Evolutionary conservation across 768 basidiomycete genomes (phyloP), one percentile per base, ranked within the genome.

Genomic region (Rubroboletus satanas): DNA sequence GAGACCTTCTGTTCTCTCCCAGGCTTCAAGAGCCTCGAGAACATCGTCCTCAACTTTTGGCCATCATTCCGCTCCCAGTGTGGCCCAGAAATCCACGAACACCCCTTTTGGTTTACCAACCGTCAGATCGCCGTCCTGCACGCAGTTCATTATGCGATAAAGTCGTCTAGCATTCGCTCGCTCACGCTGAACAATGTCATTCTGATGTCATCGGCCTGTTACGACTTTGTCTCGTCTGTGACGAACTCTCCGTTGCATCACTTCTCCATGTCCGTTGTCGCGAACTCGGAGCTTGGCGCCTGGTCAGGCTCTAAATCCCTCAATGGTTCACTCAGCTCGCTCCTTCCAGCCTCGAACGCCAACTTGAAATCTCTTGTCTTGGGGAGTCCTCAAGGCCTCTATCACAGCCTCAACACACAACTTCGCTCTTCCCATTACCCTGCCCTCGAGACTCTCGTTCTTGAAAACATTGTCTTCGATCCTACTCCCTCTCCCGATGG

Each of bases 221-320:
- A 72, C 14, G 66, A 68, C 47, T 72, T 70, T 41, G 64, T 68
- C 11, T 50, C 56, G 2, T 52, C 68, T 7, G 45, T 70, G 45
- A 50, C 47, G 0, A 54, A 72, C 37, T 62, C 70, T 4, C 62
- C 69, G 17, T 23, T 70, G 10, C 63, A 68, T 0, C 66, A 72
- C 47, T 58, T 70, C 9, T 72, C 69, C 35, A 60, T 70, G 46
- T 61, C 68, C 12, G 55, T 70, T 31, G 61, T 72, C 31, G 59
- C 68, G n/a, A 70, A 70, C 58, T 65, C 64, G 15, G 70, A 68
- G 37, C 56, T 72, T 17, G 51, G 59, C 18, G 46, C 29, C 31
- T 70, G 68, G 70, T 70, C 70, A 1, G 69, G 69, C 4, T 72
- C 69, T 2, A 70, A 72, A 47, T 51, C 61, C 2, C 45, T 62